Evolutionary conservation across 139 green algal species (phyloP).

Genomic region (Astrephomene gubernaculifera): DNA sequence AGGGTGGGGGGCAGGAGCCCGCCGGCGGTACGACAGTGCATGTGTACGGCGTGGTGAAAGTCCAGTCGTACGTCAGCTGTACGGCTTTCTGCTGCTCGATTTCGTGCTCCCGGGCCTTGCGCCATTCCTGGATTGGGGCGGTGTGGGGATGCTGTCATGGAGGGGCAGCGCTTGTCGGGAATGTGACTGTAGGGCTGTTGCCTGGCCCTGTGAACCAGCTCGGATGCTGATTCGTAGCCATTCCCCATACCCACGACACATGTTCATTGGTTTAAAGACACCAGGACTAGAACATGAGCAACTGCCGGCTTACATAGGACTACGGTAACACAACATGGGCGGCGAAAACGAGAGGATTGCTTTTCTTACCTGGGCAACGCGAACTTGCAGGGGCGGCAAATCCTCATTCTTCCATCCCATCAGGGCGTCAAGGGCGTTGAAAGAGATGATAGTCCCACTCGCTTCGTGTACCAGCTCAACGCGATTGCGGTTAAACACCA

Average conservation of each 20-base stretch:
- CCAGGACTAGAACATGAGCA: not conserved
- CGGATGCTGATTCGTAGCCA: not conserved
- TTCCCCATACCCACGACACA: not conserved
- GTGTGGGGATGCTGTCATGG: not conserved
- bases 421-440: slow-evolving; percentile 83
- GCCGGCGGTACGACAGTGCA: slow-evolving; percentile 55
- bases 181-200: not conserved
- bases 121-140: slow-evolving; percentile 62
- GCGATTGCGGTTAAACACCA: slow-evolving; percentile 78
- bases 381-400: slow-evolving; percentile 74
- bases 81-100: slow-evolving; percentile 72
- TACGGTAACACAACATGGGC: not conserved
- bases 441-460: slow-evolving; percentile 68
- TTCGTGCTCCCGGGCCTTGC: slow-evolving; percentile 66
- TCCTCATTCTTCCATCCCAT: slow-evolving; percentile 71
- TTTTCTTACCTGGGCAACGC: slow-evolving; percentile 46
- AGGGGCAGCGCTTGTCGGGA: not conserved
- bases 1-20: not conserved
- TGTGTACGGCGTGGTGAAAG: slow-evolving; percentile 86
- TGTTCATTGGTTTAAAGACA: too few relatives aligned
- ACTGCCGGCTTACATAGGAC: not conserved
- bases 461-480: slow-evolving; percentile 76
- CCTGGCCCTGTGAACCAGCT: not conserved
- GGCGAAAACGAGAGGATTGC: not conserved
- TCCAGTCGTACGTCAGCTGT: slow-evolving; percentile 90